Conservation (phyloP, 306 rosid genomes). For the Quercus cerris region DNA sequence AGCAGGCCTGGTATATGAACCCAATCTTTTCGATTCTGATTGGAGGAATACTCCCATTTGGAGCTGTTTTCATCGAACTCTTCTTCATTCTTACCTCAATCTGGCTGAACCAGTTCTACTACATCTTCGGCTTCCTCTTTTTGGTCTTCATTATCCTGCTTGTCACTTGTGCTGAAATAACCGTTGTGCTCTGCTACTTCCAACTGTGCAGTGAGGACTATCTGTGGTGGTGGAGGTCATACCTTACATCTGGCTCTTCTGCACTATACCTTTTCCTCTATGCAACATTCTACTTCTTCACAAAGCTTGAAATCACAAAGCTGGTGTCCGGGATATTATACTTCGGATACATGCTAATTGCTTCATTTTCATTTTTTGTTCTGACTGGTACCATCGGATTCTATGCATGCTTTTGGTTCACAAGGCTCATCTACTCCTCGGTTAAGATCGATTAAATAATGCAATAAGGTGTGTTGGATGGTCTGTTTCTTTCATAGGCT, state of each 20-base stretch:
- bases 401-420: constrained; percentile 96
- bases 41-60: constrained; percentile 97
- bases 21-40: constrained; percentile 80
- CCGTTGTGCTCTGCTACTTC: constrained; percentile 96
- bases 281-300: constrained; percentile 97
- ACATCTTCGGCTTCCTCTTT: constrained; percentile 97
- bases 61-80: constrained; percentile 96
- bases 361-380: constrained; percentile 91
- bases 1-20: constrained; percentile 99
- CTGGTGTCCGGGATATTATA: constrained; percentile 75
- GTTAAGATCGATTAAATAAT: constrained; percentile 79
- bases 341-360: constrained; percentile 96
- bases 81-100: constrained; percentile 98
- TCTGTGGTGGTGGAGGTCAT: constrained; percentile 98
- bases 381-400: constrained; percentile 95
- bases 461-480: constrained; percentile 18
- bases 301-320: constrained; percentile 98
- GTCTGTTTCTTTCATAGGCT: constrained; percentile 31
- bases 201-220: constrained; percentile 99
- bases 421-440: constrained; percentile 96
- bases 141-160: constrained; percentile 86
- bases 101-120: constrained; percentile 99
- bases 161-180: constrained; percentile 91
- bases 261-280: constrained; percentile 94
- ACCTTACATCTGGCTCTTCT: constrained; percentile 90